Base-by-base conservation (phyloP, 257 asterid genomes). In the Verbena officinalis region DNA sequence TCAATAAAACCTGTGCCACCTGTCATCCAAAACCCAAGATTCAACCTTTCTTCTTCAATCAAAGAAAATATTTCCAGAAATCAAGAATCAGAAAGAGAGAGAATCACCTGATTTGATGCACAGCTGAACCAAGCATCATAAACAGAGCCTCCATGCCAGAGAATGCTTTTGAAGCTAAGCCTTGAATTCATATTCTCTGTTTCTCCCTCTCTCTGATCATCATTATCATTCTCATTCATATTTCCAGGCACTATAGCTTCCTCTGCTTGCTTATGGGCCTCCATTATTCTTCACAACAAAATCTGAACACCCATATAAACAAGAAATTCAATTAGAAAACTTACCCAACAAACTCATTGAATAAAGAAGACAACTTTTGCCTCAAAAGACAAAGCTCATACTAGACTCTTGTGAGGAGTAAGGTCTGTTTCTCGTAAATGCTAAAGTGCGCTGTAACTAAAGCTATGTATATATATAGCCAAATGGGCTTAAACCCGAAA, bases 1-100 rank as follows among this genome's bases (percentile, higher is more conserved):
- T 73, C 63, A 73, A 67, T n/a, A 73, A 43, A 54, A 67, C 78
- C 57, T 73, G 78, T 55, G 78, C 78, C 42, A 73, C 78, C 78
- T 73, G 45, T 13, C 63, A 58, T 42, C 19, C 46, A 45, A 20
- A 69, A n/a, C 50, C 64, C 9, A 56, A 46, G 9, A 19, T 22
- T 33, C 46, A 22, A 57, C 9, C 58, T 55, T 55, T 48, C 42
- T 66, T 30, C 13, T 3, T 21, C 3, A 23, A 56, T 4, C 30
- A 19, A 54, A 21, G 17, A 8, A 39, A 40, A 22, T 10, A 55
- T 15, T 17, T 24, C 6, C 10, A 40, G 5, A 27, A 16, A 2
- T 15, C 21, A 40, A 39, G 1, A 34, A 27, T 19, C 31, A 7
- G 33, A 27, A 5, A 27, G 33, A 27, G 33, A 27, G n/a, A 6